Conservation (phyloP, 495 filamentous ascomycete genomes). For the Penicillium herquei region DNA sequence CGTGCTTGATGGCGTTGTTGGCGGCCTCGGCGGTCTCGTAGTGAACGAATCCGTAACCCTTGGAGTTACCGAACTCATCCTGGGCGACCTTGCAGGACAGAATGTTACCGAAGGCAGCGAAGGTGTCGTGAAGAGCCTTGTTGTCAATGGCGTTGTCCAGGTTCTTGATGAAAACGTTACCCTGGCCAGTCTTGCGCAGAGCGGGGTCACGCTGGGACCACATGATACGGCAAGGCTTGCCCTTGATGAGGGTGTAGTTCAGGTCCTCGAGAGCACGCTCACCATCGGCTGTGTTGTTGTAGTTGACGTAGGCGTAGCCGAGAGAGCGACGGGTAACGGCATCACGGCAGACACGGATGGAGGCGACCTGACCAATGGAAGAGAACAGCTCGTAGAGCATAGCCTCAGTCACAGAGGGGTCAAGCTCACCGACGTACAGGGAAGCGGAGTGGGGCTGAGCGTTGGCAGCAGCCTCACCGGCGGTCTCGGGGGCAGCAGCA, state of each 20-base stretch:
- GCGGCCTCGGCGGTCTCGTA: slow-evolving; percentile 99
- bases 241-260: slow-evolving; percentile 99
- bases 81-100: slow-evolving; percentile 99
- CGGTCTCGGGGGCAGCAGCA: slow-evolving; percentile 33
- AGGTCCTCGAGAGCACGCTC: slow-evolving; percentile 98
- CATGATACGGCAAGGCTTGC: slow-evolving; percentile 99
- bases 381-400: slow-evolving; percentile 99
- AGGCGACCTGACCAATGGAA: slow-evolving; percentile 97
- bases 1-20: slow-evolving; percentile 96
- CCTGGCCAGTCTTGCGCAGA: slow-evolving; percentile 97
- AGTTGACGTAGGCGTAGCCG: slow-evolving; percentile 99
- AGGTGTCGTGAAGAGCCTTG: slow-evolving; percentile 99
- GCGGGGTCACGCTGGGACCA: slow-evolving; percentile 99
- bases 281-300: slow-evolving; percentile 94
- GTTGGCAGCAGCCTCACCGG: slow-evolving; percentile 59
- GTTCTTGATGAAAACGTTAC: slow-evolving; percentile 99
- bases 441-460: slow-evolving; percentile 89
- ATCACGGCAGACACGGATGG: slow-evolving; percentile 99
- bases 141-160: slow-evolving; percentile 98
- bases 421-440: slow-evolving; percentile 98
- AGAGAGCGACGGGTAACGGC: slow-evolving; percentile 98
- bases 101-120: slow-evolving; percentile 98
- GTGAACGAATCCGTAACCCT: slow-evolving; percentile 99
- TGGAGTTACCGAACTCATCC: slow-evolving; percentile 93
- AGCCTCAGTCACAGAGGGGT: slow-evolving; percentile 95